Base-by-base conservation (phyloP, 805 yeast species). In the Helenozyma rhizophorensis region DNA sequence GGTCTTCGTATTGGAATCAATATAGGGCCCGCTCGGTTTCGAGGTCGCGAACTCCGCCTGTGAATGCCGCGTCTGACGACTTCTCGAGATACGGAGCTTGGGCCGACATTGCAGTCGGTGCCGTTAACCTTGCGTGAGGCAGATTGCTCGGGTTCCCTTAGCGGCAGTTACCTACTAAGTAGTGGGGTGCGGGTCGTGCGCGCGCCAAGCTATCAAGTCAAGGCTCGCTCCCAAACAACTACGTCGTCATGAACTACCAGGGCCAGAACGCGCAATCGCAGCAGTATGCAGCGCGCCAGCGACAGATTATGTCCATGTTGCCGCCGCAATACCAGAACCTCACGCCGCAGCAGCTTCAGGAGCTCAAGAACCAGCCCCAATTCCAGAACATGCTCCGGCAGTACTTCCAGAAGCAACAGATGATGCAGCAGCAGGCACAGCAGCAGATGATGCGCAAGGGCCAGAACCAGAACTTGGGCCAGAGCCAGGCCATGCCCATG, bases 271-370 rank as follows among this genome's bases (percentile, higher is more conserved):
- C 29, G 16, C 33, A 33, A 12, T 13, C 29, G 16, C 33, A 32
- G 14, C 38, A 30, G 23, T 14, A 21, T 10, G 37, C 36, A 6
- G 40, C 42, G 4, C 33, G 42, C n/a, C 56, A 43, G 28, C 50
- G 51, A n/a, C 53, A 35, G 48, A 52, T 42, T 8, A 47, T 44
- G 42, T 37, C 62, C 23, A 47, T 49, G 50, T 37, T 58, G 34
- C 50, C 59, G 16, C 53, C 53, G 3, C 53, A 54, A 32, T 34
- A 47, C 25, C 47, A 40, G 25, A 60, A 62, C 32, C 45, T 65
- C 24, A 50, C 65, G 14, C 68, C 71, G 14, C 68, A 65, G 43
- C 72, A 62, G 35, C 53, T 63, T 26, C 70, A 65, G 41, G 69
- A 62, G 36, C 48, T 64, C 36, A 60, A 60, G 38, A 60, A 51